Base-by-base conservation (phyloP, 768 basidiomycete genomes). In the Hortiboletus campestris region DNA sequence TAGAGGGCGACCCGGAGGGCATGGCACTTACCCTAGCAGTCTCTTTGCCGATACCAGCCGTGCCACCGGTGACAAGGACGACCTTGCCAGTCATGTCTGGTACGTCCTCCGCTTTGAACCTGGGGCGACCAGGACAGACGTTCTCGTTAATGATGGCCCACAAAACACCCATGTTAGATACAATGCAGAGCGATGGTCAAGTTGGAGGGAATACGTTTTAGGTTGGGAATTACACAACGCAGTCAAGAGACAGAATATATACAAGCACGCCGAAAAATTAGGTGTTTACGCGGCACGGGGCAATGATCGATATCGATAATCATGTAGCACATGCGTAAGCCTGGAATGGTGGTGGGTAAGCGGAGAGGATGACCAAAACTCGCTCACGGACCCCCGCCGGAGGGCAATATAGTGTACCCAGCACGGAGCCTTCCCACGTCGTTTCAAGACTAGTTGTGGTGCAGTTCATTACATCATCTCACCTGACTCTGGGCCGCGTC, bases 11-110 rank as follows among this genome's bases (percentile, higher is more conserved):
- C 1, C 16, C 19, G 2, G 6, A 17, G 3, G 13, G 14, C 5
- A 14, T 22, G 35, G 7, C 22, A 44, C 58, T 36, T 16, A 61
- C 67, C 38, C 68, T 61, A 14, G 67, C 77, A 4, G 77, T 80
- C 56, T 80, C 78, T 50, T 79, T 80, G 1, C 82, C 81, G 22
- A 82, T 73, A 4, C 81, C 81, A 3, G 76, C 68, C 51, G 79
- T 82, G 2, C 69, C 78, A 6, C 83, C 83, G 0, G 71, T 82
- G 17, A 84, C 65, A 22, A 76, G 63, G 46, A 69, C 63, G 22
- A 74, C 72, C 57, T 71, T 76, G 25, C 72, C 71, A 12, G 67
- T 53, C 57, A 76, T 66, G 58, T 75, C 72, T 22, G 75, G 75
- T 8, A 76, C 63, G 36, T 76, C 67, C 16, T 51, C 50, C 10